Evolutionary conservation across 768 basidiomycete genomes (phyloP).

Genomic region (Podaxis sp.): DNA sequence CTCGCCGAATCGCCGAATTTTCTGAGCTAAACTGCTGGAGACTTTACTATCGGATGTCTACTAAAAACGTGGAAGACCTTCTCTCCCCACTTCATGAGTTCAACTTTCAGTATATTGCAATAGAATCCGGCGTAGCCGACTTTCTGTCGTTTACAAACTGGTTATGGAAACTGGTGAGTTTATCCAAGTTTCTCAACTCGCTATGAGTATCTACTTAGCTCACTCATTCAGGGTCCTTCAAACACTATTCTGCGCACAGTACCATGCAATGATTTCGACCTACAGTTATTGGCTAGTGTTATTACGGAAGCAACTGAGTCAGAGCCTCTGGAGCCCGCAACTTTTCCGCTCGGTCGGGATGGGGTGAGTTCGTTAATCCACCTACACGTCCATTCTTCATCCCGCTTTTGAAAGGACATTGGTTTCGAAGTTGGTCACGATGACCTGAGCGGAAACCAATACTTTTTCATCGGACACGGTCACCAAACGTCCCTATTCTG

Average conservation of each 20-base stretch:
- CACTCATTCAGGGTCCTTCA: background rate
- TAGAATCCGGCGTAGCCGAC: background rate
- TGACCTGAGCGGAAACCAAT: no score
- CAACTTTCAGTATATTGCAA: background rate
- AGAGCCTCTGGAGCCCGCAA: background rate
- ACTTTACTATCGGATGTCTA: background rate
- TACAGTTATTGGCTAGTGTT: background rate
- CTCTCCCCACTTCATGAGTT: background rate
- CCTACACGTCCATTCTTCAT: no score
- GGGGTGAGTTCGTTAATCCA: no score
- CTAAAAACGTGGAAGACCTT: background rate
- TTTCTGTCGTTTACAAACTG: background rate
- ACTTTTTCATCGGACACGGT: no score
- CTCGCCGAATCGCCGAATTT: background rate
- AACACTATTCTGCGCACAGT: background rate
- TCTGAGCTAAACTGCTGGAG: background rate
- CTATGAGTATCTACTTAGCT: no score
- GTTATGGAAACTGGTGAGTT: background rate
- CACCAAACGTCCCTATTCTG: no score
- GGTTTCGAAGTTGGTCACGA: no score
- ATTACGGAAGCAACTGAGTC: background rate
- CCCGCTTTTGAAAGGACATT: no score
- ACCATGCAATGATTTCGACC: background rate
- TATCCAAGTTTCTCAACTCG: background rate
- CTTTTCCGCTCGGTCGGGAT: background rate